phyloP scores from a whole-genome alignment of 1,139 yeast species.

The Groenewaldozyma auringiensis region DNA sequence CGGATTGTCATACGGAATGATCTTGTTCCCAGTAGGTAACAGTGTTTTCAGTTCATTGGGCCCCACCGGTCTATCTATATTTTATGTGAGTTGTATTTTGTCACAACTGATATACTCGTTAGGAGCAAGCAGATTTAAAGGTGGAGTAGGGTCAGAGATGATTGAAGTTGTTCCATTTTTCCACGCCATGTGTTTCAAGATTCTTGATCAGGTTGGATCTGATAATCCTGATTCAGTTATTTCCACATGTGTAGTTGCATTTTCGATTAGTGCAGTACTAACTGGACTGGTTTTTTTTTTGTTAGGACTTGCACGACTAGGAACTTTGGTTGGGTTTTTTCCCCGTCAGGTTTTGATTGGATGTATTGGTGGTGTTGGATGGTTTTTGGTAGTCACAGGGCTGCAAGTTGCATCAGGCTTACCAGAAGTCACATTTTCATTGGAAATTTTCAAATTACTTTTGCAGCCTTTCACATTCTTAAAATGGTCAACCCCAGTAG shows the following conservation, averaged over 20 bases:
- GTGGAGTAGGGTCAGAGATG: conserved; percentile 96
- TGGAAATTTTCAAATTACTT: conserved; percentile 50
- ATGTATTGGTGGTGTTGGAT: conserved; percentile 97
- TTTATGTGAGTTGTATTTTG: conserved; percentile 79
- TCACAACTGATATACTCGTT: conserved; percentile 81
- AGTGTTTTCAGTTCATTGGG: conserved; percentile 70
- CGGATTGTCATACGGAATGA: conserved; percentile 95
- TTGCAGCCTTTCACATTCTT: conserved; percentile 39
- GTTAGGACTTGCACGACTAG: conserved; percentile 72
- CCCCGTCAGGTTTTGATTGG: conserved; percentile 95
- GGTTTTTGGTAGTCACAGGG: conserved; percentile 82
- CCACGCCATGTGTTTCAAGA: conserved; percentile 83
- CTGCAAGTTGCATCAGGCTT: conserved; percentile 79
- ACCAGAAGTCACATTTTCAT: conserved; percentile 46
- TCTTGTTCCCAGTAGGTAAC: conserved; percentile 85
- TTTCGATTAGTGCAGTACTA: conserved; percentile 71
- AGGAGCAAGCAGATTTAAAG: conserved; percentile 83
- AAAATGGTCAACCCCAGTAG: conserved; percentile 69
- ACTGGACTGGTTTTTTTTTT: conserved; percentile 76
- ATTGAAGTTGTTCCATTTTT: conserved; percentile 96
- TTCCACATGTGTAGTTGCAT: conserved; percentile 82
- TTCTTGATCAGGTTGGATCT: conserved; percentile 50
- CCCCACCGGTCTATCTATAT: conserved; percentile 88
- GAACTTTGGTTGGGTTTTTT: conserved; percentile 85
- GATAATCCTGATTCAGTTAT: conserved; percentile 53